phyloP scores from a whole-genome alignment of 1,284 basidiomycete species.

The Boletus mariae region DNA sequence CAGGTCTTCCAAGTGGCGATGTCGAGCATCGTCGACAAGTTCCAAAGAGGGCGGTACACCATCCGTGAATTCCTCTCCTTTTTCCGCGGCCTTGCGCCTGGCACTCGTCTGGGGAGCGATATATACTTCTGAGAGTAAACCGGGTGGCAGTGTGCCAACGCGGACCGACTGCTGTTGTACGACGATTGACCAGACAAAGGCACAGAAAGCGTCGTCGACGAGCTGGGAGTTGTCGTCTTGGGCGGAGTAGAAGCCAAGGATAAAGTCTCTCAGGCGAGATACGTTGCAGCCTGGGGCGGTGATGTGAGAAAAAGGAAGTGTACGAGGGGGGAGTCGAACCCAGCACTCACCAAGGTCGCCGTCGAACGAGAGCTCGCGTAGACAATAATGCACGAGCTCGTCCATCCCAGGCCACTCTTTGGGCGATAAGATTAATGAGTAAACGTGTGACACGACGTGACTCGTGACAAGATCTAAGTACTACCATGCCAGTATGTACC shows the following conservation, averaged over 20 bases:
- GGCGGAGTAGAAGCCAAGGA: slow-evolving; percentile 58
- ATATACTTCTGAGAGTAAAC: slow-evolving; percentile 60
- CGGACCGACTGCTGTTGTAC: slow-evolving; percentile 67
- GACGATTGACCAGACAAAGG: slow-evolving; percentile 78
- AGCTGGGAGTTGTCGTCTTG: slow-evolving; percentile 45
- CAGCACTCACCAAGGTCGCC: slow-evolving; percentile 68
- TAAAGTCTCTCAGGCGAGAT: slow-evolving; percentile 64
- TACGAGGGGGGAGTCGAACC: slow-evolving; percentile 43
- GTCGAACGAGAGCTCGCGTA: slow-evolving; percentile 77
- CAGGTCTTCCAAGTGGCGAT: slow-evolving; percentile 52
- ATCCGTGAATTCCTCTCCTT: slow-evolving; percentile 46
- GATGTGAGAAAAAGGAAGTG: slow-evolving; percentile 26
- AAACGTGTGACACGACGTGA: slow-evolving; percentile 20
- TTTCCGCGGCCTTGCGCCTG: slow-evolving; percentile 56
- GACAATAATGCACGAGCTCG: slow-evolving; percentile 68
- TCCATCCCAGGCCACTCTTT: slow-evolving; percentile 49
- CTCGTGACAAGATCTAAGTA: slow-evolving; percentile 8
- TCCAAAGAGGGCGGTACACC: slow-evolving; percentile 45
- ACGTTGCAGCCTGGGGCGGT: slow-evolving; percentile 58
- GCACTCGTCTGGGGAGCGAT: slow-evolving; percentile 69
- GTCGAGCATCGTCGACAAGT: slow-evolving; percentile 50
- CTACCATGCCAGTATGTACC: background rate
- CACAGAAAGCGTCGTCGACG: slow-evolving; percentile 71
- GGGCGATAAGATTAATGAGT: slow-evolving; percentile 13
- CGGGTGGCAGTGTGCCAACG: slow-evolving; percentile 62